phyloP scores from a whole-genome alignment of 257 asterid species.

The Vinca minor region DNA sequence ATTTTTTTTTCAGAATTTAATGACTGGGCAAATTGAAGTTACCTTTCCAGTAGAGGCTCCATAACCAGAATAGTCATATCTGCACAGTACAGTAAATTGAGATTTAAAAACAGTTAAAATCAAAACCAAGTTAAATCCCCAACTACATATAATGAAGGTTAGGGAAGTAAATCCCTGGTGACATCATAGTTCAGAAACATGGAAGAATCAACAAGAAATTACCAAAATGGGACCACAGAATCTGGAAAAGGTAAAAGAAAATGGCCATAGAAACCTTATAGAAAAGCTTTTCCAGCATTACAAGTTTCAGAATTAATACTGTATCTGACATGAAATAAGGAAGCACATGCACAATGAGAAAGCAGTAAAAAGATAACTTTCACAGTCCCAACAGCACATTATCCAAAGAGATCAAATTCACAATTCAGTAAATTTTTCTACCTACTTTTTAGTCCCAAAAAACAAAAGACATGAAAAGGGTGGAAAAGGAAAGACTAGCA shows the following conservation, averaged over 20 bases:
- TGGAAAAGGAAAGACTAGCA: slow-evolving; percentile 37
- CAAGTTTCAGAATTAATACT: slow-evolving; percentile 4
- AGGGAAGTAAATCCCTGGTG: neutral
- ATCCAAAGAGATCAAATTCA: slow-evolving; percentile 20
- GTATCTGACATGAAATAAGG: slow-evolving; percentile 25
- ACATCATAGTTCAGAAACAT: neutral
- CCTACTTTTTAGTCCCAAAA: slow-evolving; percentile 22
- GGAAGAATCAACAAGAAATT: neutral
- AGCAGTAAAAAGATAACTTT: slow-evolving; percentile 19
- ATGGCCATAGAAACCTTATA: slow-evolving; percentile 8
- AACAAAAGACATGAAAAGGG: slow-evolving; percentile 24
- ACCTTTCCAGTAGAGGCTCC: slow-evolving; percentile 99
- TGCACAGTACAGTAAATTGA: slow-evolving; percentile 30
- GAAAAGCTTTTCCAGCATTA: slow-evolving; percentile 5
- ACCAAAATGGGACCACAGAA: slow-evolving; percentile 1
- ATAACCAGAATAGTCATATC: slow-evolving; percentile 97
- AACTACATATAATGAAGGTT: neutral
- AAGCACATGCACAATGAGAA: slow-evolving; percentile 31
- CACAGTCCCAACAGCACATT: slow-evolving; percentile 29
- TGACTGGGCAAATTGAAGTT: slow-evolving; percentile 15
- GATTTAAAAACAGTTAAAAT: slow-evolving; percentile 7
- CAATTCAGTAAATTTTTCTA: slow-evolving; percentile 40
- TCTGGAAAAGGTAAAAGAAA: slow-evolving; percentile 9
- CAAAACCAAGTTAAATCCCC: neutral
- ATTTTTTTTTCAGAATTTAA: no score